Base-by-base conservation (phyloP, 768 basidiomycete genomes). In the Chalciporus pseudorubinellus region DNA sequence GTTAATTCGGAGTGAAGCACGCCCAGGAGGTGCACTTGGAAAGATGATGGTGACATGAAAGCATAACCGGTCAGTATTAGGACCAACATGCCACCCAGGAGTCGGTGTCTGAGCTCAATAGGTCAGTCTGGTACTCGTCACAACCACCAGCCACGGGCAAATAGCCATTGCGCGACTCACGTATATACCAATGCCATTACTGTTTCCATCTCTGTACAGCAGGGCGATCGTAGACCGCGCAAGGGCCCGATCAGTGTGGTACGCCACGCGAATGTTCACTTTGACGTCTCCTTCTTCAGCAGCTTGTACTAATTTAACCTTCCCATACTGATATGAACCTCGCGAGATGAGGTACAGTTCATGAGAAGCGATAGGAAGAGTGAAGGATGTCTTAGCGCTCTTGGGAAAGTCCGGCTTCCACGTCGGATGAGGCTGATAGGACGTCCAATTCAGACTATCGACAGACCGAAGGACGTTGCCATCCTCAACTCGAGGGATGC, bases 161-260 rank as follows among this genome's bases (percentile, higher is more conserved):
- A 12, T 16, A 41, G 22, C 19, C n/a, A 21, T 20, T 18, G 42
- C 29, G n/a, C n/a, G 2, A 62, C 72, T 51, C 47, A 73, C 76
- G 38, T 66, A 75, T 48, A 76, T 65, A 0, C 74, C 74, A 16
- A 75, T 57, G 18, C 73, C 74, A 33, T 68, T 51, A 34, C 63
- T 52, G 9, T 62, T 56, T 20, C 60, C 62, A 7, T 46, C 49
- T 29, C 59, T 65, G 31, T 54, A 52, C 2, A 76, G 59, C n/a
- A 44, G 52, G 48, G 71, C 73, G 12, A 74, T 57, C 5, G 62
- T 55, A 18, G 67, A 66, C 18, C 58, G 56, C 4, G 61, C 56
- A 2, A 72, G 64, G 8, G 63, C 53, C 9, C 41, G 47, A 5
- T 50, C 38, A 24, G 46, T 38, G 28, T 63, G 39, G 42, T 71